Evolutionary conservation across 2,329 filamentous ascomycete species (phyloP), one percentile per base, ranked within the genome.

Genomic region (Dendrostoma leiphaemia): DNA sequence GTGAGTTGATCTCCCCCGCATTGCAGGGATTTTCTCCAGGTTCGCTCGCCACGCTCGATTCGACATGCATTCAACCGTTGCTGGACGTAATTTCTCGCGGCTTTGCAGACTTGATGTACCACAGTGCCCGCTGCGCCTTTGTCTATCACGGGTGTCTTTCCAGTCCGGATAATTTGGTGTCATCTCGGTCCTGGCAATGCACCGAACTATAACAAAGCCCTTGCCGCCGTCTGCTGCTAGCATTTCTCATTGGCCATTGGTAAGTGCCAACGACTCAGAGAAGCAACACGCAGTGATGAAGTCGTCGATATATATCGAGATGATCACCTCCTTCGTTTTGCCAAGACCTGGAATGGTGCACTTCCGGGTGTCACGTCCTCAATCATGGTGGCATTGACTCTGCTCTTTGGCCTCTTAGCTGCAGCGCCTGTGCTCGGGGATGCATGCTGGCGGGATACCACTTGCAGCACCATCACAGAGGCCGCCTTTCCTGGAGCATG

Each of bases 401-500:
- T 50, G n/a, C 23, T 57, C 35, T 13, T 45, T 40, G 51, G 54
- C 46, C 41, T 57, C 31, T 87, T 62, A 21, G 24, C 54, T 26
- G 23, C 50, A 4, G 47, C 31, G 12, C 31, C 41, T 19, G 46
- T 37, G n/a, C 34, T 55, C 19, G 51, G 52, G 17, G 63, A 64
- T 31, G 64, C 58, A 53, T 86, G 82, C 63, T 86, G 82, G 82
- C 71, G 77, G 55, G 65, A 82, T 51, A 79, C 77, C 2, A 64
- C 72, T 19, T 86, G 83, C 62, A 77, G 71, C 19, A 76, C 76
- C 3, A 76, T 80, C 3, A 63, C 64, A 9, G 65, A 74, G 6
- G 64, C 77, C 6, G 74, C 81, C 0, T 86, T 85, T 57, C 71
- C 74, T 2, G 83, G 83, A 1, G 66, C 68, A 15, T 86, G 83